Conservation (phyloP, 345 rosid genomes). For the Populus alba region DNA sequence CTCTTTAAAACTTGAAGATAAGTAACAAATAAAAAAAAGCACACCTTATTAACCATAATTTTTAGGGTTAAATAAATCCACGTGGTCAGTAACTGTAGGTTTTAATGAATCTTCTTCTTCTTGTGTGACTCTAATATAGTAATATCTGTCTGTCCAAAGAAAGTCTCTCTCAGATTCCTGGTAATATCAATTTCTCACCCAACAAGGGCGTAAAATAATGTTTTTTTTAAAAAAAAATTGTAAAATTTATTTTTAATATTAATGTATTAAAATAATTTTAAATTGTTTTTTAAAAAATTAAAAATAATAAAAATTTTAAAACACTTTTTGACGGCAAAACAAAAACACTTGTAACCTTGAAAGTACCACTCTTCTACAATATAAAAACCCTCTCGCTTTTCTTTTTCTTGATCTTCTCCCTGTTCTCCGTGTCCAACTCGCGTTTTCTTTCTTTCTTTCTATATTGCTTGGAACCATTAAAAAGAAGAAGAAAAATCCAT, state of each 20-base stretch:
- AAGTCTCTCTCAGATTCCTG: constrained; percentile 3
- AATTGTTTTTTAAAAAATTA: too few relatives aligned
- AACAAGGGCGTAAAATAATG: not conserved
- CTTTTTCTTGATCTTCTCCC: not conserved
- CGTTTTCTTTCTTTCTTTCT: constrained; percentile 2
- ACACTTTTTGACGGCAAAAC: too few relatives aligned
- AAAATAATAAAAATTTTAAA: too few relatives aligned
- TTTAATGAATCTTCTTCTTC: not conserved
- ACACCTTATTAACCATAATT: too few relatives aligned
- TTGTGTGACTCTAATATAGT: not conserved
- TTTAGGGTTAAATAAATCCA: not conserved
- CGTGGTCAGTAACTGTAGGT: not conserved
- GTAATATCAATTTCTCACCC: not conserved
- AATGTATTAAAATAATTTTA: too few relatives aligned
- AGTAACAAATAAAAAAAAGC: too few relatives aligned
- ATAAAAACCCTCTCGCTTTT: not conserved
- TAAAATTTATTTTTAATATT: too few relatives aligned
- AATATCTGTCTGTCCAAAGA: not conserved
- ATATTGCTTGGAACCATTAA: not conserved
- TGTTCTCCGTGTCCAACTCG: constrained; percentile 25
- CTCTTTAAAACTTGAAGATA: too few relatives aligned
- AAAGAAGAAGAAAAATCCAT: not conserved
- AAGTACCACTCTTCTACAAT: not conserved
- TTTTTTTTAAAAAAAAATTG: too few relatives aligned
- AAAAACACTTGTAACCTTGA: not conserved